Conservation (phyloP, 768 basidiomycete genomes). For the Pulveroboletus sp. region DNA sequence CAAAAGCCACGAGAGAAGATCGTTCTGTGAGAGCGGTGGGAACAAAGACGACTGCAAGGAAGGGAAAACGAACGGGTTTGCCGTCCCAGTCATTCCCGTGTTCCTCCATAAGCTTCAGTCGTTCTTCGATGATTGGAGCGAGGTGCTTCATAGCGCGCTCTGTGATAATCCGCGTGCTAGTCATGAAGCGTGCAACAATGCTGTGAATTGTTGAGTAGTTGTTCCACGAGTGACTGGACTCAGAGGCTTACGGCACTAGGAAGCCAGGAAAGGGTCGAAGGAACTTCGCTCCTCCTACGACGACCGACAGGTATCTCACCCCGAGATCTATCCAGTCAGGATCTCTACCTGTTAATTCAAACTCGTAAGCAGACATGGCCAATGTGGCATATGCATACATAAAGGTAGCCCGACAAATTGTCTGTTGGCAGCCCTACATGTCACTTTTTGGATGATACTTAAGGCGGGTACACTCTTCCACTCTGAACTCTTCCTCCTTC, state of each 20-base stretch:
- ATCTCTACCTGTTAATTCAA: background rate
- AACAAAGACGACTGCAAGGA: no score
- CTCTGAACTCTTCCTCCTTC: conserved; percentile 28
- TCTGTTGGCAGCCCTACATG: conserved; percentile 33
- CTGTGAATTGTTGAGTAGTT: no score
- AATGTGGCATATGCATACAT: no score
- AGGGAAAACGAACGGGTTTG: background rate
- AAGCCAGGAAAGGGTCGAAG: background rate
- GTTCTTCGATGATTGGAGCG: conserved; percentile 4
- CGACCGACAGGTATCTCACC: background rate
- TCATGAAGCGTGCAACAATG: background rate
- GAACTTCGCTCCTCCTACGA: background rate
- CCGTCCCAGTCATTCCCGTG: background rate
- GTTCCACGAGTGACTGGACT: no score
- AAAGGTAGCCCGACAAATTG: conserved; percentile 44
- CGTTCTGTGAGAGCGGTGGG: background rate
- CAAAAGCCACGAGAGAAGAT: background rate
- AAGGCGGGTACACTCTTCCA: conserved; percentile 35
- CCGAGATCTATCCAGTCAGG: conserved; percentile 5
- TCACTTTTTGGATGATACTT: conserved; percentile 18
- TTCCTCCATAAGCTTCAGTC: background rate
- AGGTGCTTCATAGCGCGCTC: background rate
- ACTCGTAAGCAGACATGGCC: no score
- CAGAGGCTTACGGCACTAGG: background rate
- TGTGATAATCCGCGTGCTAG: background rate